phyloP scores from a whole-genome alignment of 139 green algal genomes.

The Dunaliella primolecta region DNA sequence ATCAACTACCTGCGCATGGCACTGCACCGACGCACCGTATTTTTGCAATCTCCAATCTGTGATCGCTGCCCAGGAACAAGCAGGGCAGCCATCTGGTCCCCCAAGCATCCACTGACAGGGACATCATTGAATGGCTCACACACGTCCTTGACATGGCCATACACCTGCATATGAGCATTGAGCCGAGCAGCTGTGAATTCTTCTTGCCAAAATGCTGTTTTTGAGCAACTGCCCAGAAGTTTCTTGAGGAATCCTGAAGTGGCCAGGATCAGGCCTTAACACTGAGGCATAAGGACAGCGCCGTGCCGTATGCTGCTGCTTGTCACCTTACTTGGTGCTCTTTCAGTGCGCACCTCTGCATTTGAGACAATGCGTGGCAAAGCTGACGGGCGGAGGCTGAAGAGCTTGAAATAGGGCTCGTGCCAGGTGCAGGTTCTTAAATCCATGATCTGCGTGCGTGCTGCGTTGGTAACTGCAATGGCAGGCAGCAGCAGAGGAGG shows the following conservation, averaged over 20 bases:
- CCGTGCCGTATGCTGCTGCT: too few relatives aligned
- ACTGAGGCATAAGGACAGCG: too few relatives aligned
- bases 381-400: slow-evolving; percentile 52
- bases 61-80: neutral
- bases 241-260: too few relatives aligned
- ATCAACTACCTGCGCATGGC: too few relatives aligned
- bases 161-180: slow-evolving; percentile 12
- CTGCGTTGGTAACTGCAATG: slow-evolving; percentile 82
- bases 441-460: slow-evolving; percentile 89
- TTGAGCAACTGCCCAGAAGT: too few relatives aligned
- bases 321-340: too few relatives aligned
- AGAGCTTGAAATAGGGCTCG: slow-evolving; percentile 46
- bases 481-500: neutral
- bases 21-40: too few relatives aligned
- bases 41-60: neutral
- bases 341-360: slow-evolving; percentile 67
- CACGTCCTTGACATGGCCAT: neutral
- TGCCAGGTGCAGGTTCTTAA: slow-evolving; percentile 76
- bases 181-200: too few relatives aligned
- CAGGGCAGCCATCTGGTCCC: slow-evolving; percentile 86
- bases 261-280: too few relatives aligned
- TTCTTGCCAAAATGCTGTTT: too few relatives aligned
- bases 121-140: slow-evolving; percentile 54
- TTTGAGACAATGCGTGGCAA: slow-evolving; percentile 81
- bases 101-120: slow-evolving; percentile 82